Conservation (phyloP, 2,329 filamentous ascomycete species). For the Alternaria hordeiaustralica region DNA sequence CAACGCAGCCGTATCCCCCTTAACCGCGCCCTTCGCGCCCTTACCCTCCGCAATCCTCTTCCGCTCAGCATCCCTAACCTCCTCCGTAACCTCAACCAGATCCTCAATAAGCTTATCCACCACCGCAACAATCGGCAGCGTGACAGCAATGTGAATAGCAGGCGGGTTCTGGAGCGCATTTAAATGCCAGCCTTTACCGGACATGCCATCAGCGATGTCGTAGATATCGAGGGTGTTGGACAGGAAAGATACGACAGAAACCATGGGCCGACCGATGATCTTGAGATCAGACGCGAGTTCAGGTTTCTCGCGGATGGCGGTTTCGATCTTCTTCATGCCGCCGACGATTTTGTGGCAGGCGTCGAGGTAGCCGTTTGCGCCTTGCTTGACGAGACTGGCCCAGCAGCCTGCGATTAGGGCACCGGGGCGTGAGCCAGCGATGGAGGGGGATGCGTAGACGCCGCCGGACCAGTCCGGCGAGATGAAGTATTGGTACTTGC, state of each 20-base stretch:
- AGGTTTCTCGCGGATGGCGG: slow-evolving; percentile 73
- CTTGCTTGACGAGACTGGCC: slow-evolving; percentile 87
- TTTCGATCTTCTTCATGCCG: slow-evolving; percentile 78
- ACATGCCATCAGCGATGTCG: slow-evolving; percentile 90
- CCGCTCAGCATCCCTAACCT: slow-evolving; percentile 81
- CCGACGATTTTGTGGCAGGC: slow-evolving; percentile 89
- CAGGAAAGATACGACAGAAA: slow-evolving; percentile 88
- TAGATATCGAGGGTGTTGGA: slow-evolving; percentile 89
- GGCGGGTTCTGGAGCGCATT: slow-evolving; percentile 92
- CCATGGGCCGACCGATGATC: slow-evolving; percentile 82
- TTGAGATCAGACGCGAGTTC: slow-evolving; percentile 74
- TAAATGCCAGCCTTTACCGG: slow-evolving; percentile 86
- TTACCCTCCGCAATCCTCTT: slow-evolving; percentile 74
- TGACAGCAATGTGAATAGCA: slow-evolving; percentile 93
- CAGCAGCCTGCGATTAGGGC: slow-evolving; percentile 96
- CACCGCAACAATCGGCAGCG: slow-evolving; percentile 80
- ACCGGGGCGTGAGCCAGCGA: slow-evolving; percentile 90
- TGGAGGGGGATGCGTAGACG: slow-evolving; percentile 90
- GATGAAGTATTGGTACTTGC: slow-evolving; percentile 95
- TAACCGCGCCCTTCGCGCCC: slow-evolving; percentile 62
- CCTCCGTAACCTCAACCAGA: slow-evolving; percentile 65
- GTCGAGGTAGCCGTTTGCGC: slow-evolving; percentile 85
- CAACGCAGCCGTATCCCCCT: slow-evolving; percentile 82
- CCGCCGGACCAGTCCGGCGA: slow-evolving; percentile 94
- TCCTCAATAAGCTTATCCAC: slow-evolving; percentile 82